A percentile compares a stretch with the other conserved stretches of the same genome.
Evolutionary conservation across 2,329 filamentous ascomycete species (phyloP).

Genomic region (Orbilia quercus): DNA sequence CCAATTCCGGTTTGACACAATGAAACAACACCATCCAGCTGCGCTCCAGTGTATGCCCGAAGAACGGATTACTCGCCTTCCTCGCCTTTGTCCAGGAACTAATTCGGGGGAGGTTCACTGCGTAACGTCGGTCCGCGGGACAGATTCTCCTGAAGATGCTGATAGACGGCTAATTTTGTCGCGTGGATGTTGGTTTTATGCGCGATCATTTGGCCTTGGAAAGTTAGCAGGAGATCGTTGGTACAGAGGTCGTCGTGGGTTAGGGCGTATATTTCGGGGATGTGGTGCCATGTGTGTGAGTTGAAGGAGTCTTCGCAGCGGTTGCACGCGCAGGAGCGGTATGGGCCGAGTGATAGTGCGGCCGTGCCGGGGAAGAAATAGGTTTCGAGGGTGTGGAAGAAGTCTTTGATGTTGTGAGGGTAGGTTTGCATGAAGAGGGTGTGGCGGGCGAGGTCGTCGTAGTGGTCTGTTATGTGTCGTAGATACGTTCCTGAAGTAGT

Average conservation of each 20-base stretch:
- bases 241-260: neutral
- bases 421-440: slow-evolving; percentile 19
- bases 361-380: slow-evolving; percentile 13
- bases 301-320: neutral
- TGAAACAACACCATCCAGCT: slow-evolving; percentile 58
- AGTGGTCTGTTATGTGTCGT: slow-evolving; percentile 15
- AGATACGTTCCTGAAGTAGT: slow-evolving; percentile 8
- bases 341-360: neutral
- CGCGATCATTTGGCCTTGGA: slow-evolving; percentile 11
- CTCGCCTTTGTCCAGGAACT: neutral
- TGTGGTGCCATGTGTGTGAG: neutral
- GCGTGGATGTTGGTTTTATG: neutral
- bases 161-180: neutral
- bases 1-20: slow-evolving; percentile 51
- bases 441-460: neutral
- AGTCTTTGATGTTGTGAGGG: neutral
- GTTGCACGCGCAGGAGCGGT: neutral
- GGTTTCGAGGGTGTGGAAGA: neutral
- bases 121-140: neutral
- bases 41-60: slow-evolving; percentile 56
- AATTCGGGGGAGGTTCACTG: neutral
- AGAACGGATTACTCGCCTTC: slow-evolving; percentile 54
- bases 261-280: slow-evolving; percentile 19
- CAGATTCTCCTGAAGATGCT: slow-evolving; percentile 1
- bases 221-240: neutral